Evolutionary conservation across 148 eudicot genomes (phyloP).

Genomic region (Rhododendron henanense): DNA sequence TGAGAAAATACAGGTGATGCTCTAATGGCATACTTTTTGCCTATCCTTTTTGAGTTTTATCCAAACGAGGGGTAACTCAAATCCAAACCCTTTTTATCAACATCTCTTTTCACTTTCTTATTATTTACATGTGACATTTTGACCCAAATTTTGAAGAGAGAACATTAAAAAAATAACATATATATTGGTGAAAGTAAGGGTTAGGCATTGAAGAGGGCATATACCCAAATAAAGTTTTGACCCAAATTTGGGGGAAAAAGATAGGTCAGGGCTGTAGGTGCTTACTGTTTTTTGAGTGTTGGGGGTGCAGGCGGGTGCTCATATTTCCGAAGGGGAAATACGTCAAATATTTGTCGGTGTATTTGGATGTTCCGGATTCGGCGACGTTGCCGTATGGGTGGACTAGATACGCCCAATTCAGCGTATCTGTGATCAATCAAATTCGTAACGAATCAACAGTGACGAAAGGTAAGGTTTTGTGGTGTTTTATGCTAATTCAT

Average conservation of each 20-base stretch:
- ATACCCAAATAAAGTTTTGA: no score
- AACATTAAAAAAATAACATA: no score
- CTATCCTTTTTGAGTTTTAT: background rate
- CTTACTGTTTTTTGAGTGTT: background rate
- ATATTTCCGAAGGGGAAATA: constrained; percentile 32
- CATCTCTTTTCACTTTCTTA: background rate
- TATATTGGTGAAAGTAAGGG: no score
- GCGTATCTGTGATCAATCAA: constrained; percentile 44
- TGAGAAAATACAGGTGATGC: background rate
- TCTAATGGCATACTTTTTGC: background rate
- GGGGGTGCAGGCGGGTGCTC: constrained; percentile 24
- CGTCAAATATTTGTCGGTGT: constrained; percentile 40
- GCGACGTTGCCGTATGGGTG: constrained; percentile 43
- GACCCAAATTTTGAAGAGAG: background rate
- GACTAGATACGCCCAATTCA: constrained; percentile 43
- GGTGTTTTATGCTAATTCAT: background rate
- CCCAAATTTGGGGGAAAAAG: no score
- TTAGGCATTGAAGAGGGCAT: no score
- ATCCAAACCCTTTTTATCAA: background rate
- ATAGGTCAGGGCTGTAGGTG: background rate
- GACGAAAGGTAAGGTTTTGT: constrained; percentile 28
- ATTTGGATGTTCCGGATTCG: constrained; percentile 40
- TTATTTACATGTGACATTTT: background rate
- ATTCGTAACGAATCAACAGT: constrained; percentile 26
- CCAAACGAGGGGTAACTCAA: background rate